Evolutionary conservation across 1,139 yeast genomes (phyloP).

Genomic region (Martiniozyma asiatica): DNA sequence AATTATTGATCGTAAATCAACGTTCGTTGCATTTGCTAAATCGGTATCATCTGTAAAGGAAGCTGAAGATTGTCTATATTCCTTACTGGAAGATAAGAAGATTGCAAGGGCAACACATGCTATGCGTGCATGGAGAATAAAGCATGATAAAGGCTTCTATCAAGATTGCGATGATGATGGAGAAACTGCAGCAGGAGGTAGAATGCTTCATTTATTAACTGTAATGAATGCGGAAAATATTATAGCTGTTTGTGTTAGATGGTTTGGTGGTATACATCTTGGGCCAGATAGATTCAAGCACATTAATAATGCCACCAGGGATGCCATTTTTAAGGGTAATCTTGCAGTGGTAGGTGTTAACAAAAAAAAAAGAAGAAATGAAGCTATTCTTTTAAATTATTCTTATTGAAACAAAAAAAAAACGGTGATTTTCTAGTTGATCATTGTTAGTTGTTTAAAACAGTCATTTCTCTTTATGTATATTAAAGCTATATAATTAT

Average conservation of each 20-base stretch:
- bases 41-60: conserved; percentile 51
- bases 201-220: conserved; percentile 69
- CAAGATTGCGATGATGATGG: conserved; percentile 97
- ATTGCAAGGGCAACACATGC: conserved; percentile 64
- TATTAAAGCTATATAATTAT: too few relatives aligned
- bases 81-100: conserved; percentile 51
- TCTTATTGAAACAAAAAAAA: too few relatives aligned
- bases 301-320: conserved; percentile 80
- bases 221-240: conserved; percentile 79
- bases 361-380: conserved; percentile 14
- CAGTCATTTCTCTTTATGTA: too few relatives aligned
- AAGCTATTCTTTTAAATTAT: too few relatives aligned
- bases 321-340: conserved; percentile 60
- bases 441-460: too few relatives aligned
- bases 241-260: conserved; percentile 76
- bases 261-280: conserved; percentile 88
- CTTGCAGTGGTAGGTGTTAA: conserved; percentile 28
- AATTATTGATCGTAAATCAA: conserved; percentile 70
- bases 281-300: conserved; percentile 95
- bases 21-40: conserved; percentile 69
- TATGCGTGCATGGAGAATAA: conserved; percentile 79
- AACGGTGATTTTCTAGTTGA: too few relatives aligned
- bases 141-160: conserved; percentile 37
- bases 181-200: conserved; percentile 90
- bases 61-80: conserved; percentile 40